phyloP scores from a whole-genome alignment of 2,329 filamentous ascomycete species.

The Ophiostoma pallidulum region DNA sequence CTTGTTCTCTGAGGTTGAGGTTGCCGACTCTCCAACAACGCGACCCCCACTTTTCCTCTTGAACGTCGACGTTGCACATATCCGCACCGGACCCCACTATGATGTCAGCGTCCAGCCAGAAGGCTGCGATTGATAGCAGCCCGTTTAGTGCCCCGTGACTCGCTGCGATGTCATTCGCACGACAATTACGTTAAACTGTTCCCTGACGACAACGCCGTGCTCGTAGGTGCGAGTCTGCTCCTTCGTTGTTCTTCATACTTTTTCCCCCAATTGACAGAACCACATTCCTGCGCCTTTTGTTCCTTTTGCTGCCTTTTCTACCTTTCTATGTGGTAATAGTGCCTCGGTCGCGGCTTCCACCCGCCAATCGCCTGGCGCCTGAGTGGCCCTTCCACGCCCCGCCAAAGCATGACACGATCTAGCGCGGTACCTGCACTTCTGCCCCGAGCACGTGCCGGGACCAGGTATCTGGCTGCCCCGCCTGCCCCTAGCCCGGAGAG shows the following conservation, averaged over 20 bases:
- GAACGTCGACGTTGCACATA: background rate
- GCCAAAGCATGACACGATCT: background rate
- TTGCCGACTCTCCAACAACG: too few species aligned
- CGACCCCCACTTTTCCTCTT: too few species aligned
- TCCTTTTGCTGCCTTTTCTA: conserved; percentile 1
- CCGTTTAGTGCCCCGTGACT: conserved; percentile 3
- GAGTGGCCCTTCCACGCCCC: too few species aligned
- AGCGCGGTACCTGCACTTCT: background rate
- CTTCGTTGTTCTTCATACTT: too few species aligned
- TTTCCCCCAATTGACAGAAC: too few species aligned
- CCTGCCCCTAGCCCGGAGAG: too few species aligned
- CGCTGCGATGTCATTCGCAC: background rate
- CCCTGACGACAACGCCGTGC: conserved; percentile 20
- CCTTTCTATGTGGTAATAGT: conserved; percentile 41
- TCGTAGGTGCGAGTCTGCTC: background rate
- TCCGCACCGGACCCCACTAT: conserved; percentile 10
- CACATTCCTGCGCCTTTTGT: background rate
- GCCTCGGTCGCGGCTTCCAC: conserved; percentile 15
- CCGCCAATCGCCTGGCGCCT: conserved; percentile 2
- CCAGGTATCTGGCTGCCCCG: too few species aligned
- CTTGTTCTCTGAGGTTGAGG: too few species aligned
- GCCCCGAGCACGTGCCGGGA: too few species aligned
- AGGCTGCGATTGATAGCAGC: conserved; percentile 8
- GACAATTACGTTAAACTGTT: conserved; percentile 40
- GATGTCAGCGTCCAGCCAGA: conserved; percentile 11